Conservation (phyloP, 208 protist species). For the Trypanosoma lewisi region DNA sequence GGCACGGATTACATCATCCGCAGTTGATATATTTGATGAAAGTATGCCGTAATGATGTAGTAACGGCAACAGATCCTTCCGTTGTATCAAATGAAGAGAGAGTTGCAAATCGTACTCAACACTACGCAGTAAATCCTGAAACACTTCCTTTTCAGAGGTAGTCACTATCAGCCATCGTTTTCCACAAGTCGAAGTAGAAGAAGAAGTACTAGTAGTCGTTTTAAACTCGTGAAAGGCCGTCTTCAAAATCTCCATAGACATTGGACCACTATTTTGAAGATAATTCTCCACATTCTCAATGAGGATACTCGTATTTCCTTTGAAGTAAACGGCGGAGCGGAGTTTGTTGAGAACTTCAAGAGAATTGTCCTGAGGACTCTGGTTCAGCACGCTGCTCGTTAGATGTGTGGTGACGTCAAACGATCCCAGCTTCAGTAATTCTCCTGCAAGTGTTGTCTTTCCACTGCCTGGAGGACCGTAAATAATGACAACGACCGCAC, state of each 20-base stretch:
- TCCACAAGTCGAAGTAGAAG: background rate
- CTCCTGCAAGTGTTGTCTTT: constrained; percentile 51
- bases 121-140: constrained; percentile 6
- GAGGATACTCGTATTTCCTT: constrained; percentile 12
- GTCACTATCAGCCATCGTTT: constrained; percentile 27
- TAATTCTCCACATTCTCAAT: constrained; percentile 27
- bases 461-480: constrained; percentile 58
- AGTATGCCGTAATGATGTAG: constrained; percentile 41
- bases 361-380: background rate
- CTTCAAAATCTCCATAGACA: constrained; percentile 2
- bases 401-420: constrained; percentile 14
- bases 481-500: constrained; percentile 45
- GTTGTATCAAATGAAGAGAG: constrained; percentile 33
- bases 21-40: constrained; percentile 4
- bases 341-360: constrained; percentile 2
- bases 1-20: constrained; percentile 20
- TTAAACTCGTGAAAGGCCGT: constrained; percentile 20
- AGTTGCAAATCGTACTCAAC: constrained; percentile 22
- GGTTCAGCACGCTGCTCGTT: background rate
- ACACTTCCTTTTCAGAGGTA: constrained; percentile 20
- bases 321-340: constrained; percentile 4
- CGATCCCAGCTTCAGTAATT: constrained; percentile 26
- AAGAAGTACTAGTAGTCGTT: background rate
- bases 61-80: constrained; percentile 26
- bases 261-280: constrained; percentile 1